Evolutionary conservation across 1,284 basidiomycete genomes (phyloP), one percentile per base, ranked within the genome.

Genomic region (Leccinum subfulvum): DNA sequence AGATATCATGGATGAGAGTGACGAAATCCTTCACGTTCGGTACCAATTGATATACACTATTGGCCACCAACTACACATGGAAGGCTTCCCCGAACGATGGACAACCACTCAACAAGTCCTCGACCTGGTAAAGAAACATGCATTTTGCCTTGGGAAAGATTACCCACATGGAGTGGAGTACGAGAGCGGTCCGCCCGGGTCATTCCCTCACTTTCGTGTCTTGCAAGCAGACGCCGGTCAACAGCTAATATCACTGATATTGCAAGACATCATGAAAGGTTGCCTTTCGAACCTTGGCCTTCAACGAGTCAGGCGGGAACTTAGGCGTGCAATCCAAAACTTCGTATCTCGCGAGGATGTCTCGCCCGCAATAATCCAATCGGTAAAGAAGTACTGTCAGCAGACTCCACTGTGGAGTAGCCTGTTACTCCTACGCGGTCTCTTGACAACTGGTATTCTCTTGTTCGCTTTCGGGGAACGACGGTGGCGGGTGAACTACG

Each of bases 401-500:
- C 13, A 59, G 5, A 28, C 14, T 39, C 23, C 51, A 13, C 21
- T 73, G 1, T 81, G 80, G 76, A 62, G 60, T 8, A 66, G 66
- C 4, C 66, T 85, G 8, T 71, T 85, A 1, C 74, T 82, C 7
- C 70, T 79, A 21, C 78, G 82, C 3, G 83, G 84, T 3, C 73
- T 82, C 7, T 62, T 85, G 13, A 77, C 74, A 0, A 70, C 72
- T 13, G 79, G 78, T 0, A 77, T 85, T 2, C 69, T 86, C 1
- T 53, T 73, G 8, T 79, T 79, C 64, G 73, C 72, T 30, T 69
- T 85, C 9, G 73, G 69, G 56, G 75, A 81, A 28, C 78, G 77
- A 61, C 75, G 82, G 26, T 85, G 81, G 79, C 71, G 83, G 21
- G 82, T 85, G 16, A n/a, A 86, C 65, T 85, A 82, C 65, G 84